phyloP scores from a whole-genome alignment of 148 eudicot genomes.

The Heliamphora exappendiculata region DNA sequence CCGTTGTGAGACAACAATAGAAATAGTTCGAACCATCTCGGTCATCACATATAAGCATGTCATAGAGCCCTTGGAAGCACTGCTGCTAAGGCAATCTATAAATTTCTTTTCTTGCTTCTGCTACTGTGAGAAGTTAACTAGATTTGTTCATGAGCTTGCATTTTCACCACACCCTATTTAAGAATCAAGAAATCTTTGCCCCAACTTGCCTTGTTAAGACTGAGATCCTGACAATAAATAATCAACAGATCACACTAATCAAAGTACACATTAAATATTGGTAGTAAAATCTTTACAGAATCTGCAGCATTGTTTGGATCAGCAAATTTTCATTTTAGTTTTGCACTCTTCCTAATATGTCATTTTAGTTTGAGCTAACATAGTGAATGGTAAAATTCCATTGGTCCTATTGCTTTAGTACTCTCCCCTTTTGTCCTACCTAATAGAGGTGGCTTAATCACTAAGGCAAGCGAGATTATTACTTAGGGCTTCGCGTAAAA shows the following conservation, averaged over 20 bases:
- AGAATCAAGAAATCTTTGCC: not conserved
- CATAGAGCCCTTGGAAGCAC: too few relatives aligned
- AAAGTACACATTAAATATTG: not conserved
- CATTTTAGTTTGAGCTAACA: not conserved
- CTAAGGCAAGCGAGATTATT: too few relatives aligned
- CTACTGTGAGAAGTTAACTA: not conserved
- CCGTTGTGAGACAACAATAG: too few relatives aligned
- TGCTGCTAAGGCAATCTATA: not conserved
- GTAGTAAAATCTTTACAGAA: not conserved
- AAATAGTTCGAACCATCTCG: too few relatives aligned
- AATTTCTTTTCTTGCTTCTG: not conserved
- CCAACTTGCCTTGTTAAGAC: too few relatives aligned
- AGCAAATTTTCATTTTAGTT: not conserved
- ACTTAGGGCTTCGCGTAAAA: too few relatives aligned
- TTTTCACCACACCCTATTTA: not conserved
- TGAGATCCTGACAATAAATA: not conserved
- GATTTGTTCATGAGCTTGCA: not conserved
- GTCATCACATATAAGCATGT: too few relatives aligned
- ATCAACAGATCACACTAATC: not conserved
- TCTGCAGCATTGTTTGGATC: not conserved
- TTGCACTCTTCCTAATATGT: not conserved
- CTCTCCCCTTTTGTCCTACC: not conserved
- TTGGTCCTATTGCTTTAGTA: not conserved
- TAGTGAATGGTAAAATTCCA: not conserved
- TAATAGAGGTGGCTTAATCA: too few relatives aligned